A percentile compares a stretch with the other conserved stretches of the same genome.
Evolutionary conservation across 1,284 basidiomycete species (phyloP).

Genomic region (Tilletia caries): DNA sequence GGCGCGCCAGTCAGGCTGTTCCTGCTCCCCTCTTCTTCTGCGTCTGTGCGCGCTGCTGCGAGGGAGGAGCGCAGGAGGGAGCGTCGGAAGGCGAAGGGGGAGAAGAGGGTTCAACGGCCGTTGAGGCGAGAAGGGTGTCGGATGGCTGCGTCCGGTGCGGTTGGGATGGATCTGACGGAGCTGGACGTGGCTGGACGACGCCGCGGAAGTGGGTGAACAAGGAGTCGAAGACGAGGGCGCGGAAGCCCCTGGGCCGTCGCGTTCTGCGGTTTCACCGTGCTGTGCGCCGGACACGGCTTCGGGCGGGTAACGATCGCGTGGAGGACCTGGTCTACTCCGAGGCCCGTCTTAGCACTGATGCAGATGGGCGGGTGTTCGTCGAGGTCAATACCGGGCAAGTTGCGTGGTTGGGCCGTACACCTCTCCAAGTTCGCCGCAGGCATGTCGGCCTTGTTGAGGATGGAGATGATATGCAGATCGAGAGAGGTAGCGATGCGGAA

Average conservation of each 20-base stretch:
- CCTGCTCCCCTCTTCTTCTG: too few relatives aligned
- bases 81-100: too few relatives aligned
- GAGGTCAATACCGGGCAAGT: conserved; percentile 62
- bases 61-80: too few relatives aligned
- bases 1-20: too few relatives aligned
- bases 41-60: too few relatives aligned
- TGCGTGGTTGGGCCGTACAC: conserved; percentile 33
- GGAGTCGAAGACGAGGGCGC: conserved; percentile 82
- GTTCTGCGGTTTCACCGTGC: conserved; percentile 28
- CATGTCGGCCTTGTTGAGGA: conserved; percentile 78
- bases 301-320: conserved; percentile 76
- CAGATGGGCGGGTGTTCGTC: conserved; percentile 29
- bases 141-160: too few relatives aligned
- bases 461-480: conserved; percentile 80
- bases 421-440: conserved; percentile 34
- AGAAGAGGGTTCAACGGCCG: too few relatives aligned
- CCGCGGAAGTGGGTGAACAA: conserved; percentile 96
- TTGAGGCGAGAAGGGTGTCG: too few relatives aligned
- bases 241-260: conserved; percentile 52
- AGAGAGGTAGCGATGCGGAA: conserved; percentile 79
- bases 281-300: conserved; percentile 57
- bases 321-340: conserved; percentile 72
- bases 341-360: conserved; percentile 83
- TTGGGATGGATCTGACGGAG: too few relatives aligned
- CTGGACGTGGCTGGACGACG: too few relatives aligned